phyloP scores from a whole-genome alignment of 495 filamentous ascomycete genomes.

The Darksidea phi region DNA sequence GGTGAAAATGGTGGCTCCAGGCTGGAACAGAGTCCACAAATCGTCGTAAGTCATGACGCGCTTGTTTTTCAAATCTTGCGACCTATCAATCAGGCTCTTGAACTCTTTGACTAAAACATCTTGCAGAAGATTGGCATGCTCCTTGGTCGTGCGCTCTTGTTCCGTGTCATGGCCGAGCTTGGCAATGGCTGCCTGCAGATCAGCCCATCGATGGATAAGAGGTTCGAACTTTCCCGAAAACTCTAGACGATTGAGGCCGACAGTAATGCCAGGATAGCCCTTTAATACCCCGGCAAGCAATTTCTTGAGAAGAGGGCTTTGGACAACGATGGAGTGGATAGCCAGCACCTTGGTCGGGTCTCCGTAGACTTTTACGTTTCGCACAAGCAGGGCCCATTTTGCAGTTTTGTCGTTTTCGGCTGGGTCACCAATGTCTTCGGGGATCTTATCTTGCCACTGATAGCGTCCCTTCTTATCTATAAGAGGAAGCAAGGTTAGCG shows the following conservation, averaged over 20 bases:
- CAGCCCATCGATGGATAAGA: conserved; percentile 66
- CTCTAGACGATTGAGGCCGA: conserved; percentile 57
- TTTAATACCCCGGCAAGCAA: conserved; percentile 56
- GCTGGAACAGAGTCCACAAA: conserved; percentile 57
- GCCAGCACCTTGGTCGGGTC: conserved; percentile 61
- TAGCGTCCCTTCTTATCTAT: conserved; percentile 44
- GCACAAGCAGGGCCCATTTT: conserved; percentile 55
- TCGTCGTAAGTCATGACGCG: conserved; percentile 60
- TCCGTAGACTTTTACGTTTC: conserved; percentile 54
- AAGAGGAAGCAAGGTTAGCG: too few relatives aligned
- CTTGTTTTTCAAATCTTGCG: conserved; percentile 57
- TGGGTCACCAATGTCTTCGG: conserved; percentile 49
- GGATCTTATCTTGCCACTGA: conserved; percentile 46
- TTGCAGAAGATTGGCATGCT: conserved; percentile 58
- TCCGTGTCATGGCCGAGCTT: conserved; percentile 36
- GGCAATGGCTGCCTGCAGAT: conserved; percentile 48
- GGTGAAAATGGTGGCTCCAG: conserved; percentile 47
- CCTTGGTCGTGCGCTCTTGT: conserved; percentile 52
- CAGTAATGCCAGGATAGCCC: conserved; percentile 64
- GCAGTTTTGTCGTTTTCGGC: conserved; percentile 54
- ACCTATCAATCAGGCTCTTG: conserved; percentile 54
- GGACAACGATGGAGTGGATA: conserved; percentile 63
- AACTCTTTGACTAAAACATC: conserved; percentile 60
- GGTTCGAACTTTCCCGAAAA: conserved; percentile 62
- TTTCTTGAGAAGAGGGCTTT: conserved; percentile 61